Base-by-base conservation (phyloP, 306 rosid species). In the Mimosa pudica region DNA sequence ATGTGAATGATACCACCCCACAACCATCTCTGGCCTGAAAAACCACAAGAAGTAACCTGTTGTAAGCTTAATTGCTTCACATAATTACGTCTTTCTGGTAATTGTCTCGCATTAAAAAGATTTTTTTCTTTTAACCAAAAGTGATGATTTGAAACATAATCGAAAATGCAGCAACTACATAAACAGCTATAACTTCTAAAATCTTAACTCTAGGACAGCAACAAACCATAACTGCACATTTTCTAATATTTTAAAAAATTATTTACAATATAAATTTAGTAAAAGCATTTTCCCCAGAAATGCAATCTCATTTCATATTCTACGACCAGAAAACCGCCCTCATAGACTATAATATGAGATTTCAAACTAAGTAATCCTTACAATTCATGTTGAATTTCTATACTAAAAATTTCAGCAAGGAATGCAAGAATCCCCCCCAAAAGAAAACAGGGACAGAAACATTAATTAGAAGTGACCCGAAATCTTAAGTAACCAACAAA, bases 1-100 rank as follows among this genome's bases (percentile, higher is more conserved):
- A 92, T 94, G 98, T 0, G 98, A 94, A 84, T 94, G 98, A 79
- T 94, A 94, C 98, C 97, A 94, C 4, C 98, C 98, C 1, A 92
- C 97, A 83, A 94, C 98, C 98, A 94, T 94, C 93, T 94, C 97
- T 2, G 97, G 97, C 77, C 98, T 92, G 88, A 76, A 85, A 81
- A 68, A 75, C 60, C 69, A 66, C 3, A 24, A 24, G 30, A 24
- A 24, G 30, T 24, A 24, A 24, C 30, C 30, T 24, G 0, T 24
- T 52, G 44, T 41, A 32, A 62, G 32, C 8, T 64, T 13, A 33
- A 64, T 35, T 35, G 45, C 17, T 57, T 47, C 48, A 78, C 44
- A 42, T 54, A 55, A 20, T 48, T 46, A 78, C 9, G 47, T 10
- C 9, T 55, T 5, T 64, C 33, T 24, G 44, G 68, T 68, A 12